Evolutionary conservation across 495 filamentous ascomycete genomes (phyloP), one percentile per base, ranked within the genome.

Genomic region (Xylaria longipes): DNA sequence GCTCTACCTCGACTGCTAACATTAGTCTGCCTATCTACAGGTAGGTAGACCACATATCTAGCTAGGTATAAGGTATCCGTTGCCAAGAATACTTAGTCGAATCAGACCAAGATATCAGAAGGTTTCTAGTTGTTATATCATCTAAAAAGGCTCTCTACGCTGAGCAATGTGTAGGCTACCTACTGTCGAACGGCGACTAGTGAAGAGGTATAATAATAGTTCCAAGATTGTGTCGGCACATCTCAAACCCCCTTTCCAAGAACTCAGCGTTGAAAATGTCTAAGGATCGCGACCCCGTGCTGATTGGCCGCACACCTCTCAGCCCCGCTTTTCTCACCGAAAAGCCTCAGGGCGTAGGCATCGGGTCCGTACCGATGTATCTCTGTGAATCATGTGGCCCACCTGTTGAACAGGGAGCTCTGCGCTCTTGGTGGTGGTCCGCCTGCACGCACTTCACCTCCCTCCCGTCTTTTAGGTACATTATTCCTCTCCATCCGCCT

Each of bases 391-490:
- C 73, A 78, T 76, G 73, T 77, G 71, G 74, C 41, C 77, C 29
- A 25, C 61, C 48, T 37, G 35, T 25, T 43, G 61, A 50, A 52
- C 62, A 62, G 56, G 52, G 68, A 46, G 66, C 29, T 39, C 48
- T 15, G 15, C n/a, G 50, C 9, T 43, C 37, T 5, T 5, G 25
- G 50, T 29, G 50, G 50, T 54, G 50, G 50, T 29, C 50, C 2
- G 43, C 29, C 64, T 56, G 64, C 46, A 50, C 66, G 66, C 66
- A 57, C 66, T 63, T 75, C 65, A 61, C 56, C 65, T 68, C 68
- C 50, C 43, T 68, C 70, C 71, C 72, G 71, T 75, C 76, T 78
- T 75, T 74, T 79, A 79, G 77, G 77, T 73, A 74, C 75, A 76
- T 79, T 77, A 79, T 77, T 74, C 75, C 73, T 73, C 66, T 61